Base-by-base conservation (phyloP, 352 stramenopile species). In the Phytophthora fragariaefolia region DNA sequence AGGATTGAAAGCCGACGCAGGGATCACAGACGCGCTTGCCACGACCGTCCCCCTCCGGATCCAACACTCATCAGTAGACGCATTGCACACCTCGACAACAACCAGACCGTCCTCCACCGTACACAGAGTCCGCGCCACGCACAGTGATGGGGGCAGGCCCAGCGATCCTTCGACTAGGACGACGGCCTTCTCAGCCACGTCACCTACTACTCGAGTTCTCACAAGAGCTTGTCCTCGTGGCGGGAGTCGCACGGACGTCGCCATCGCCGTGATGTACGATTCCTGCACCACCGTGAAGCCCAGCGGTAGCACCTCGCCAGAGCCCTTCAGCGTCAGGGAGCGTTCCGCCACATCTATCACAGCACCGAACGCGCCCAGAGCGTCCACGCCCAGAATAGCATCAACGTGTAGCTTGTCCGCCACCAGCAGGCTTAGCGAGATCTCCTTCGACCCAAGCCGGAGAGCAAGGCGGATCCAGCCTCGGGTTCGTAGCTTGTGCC, bases 61-160 rank as follows among this genome's bases (percentile, higher is more conserved):
- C 43, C 13, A 47, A 10, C 23, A 49, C 28, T 52, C 56, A 6
- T 56, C 56, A 1, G 56, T 48, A 2, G 56, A 55, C 6, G 28
- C 8, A n/a, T 63, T 63, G 13, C 56, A 63, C 0, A 55, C 20
- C 40, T 63, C 45, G 1, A 55, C 45, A 6, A 55, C 28, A 4
- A 55, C 43, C 13, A 28, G n/a, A 8, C 56, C 43, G 0, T 48
- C 30, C 3, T 42, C 27, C 4, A 56, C 43, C 10, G 43, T 55
- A 17, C 43, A 54, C 15, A 63, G 28, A 43, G 55, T 45, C 22
- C 43, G 6, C 2, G 56, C 43, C 1, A 63, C 23, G 5, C 45
- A 23, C 20, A 56, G 26, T 3, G 38, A 51, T 7, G 53, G 40
- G 18, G 43, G 28, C 9, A 63, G n/a, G 0, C 32, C 28, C 1